Conservation (phyloP, 768 basidiomycete genomes). For the Termitomyces titanicus region DNA sequence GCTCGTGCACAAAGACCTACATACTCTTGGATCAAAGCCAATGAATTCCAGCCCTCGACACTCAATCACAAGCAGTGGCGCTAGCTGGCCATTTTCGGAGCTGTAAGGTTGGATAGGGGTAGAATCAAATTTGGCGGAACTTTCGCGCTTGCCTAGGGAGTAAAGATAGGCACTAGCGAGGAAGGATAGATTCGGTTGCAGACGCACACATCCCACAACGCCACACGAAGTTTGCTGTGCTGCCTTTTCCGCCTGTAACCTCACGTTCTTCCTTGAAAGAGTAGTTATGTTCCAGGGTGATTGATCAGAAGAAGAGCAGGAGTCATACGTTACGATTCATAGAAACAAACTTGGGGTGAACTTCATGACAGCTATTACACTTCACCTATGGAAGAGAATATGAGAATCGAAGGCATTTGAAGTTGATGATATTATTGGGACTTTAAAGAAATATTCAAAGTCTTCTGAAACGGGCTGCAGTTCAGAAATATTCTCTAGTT, state of each 20-base stretch:
- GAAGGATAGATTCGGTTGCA: not conserved
- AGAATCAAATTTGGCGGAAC: conserved; percentile 74
- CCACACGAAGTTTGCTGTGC: conserved; percentile 80
- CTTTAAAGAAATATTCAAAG: conserved; percentile 82
- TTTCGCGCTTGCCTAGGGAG: conserved; percentile 63
- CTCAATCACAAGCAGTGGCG: conserved; percentile 68
- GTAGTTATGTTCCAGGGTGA: not conserved
- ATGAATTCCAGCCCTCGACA: conserved; percentile 86
- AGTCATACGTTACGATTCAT: conserved; percentile 62
- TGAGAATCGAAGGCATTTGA: not conserved
- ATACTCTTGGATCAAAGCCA: conserved; percentile 72
- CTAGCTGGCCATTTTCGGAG: conserved; percentile 57
- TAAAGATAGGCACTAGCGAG: conserved; percentile 1
- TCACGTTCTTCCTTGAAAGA: conserved; percentile 58
- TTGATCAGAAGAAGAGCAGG: not conserved
- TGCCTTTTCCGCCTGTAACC: conserved; percentile 63
- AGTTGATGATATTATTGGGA: conserved; percentile 21
- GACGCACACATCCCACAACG: conserved; percentile 59
- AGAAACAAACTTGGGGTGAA: conserved; percentile 67
- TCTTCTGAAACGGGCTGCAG: conserved; percentile 60
- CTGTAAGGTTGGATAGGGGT: conserved; percentile 50
- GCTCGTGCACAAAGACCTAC: conserved; percentile 26
- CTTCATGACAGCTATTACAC: conserved; percentile 78
- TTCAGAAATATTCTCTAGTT: conserved; percentile 75
- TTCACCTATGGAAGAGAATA: conserved; percentile 45